Conservation (phyloP, 169 alveolate genomes). For the Cyclospora cayetanensis region DNA sequence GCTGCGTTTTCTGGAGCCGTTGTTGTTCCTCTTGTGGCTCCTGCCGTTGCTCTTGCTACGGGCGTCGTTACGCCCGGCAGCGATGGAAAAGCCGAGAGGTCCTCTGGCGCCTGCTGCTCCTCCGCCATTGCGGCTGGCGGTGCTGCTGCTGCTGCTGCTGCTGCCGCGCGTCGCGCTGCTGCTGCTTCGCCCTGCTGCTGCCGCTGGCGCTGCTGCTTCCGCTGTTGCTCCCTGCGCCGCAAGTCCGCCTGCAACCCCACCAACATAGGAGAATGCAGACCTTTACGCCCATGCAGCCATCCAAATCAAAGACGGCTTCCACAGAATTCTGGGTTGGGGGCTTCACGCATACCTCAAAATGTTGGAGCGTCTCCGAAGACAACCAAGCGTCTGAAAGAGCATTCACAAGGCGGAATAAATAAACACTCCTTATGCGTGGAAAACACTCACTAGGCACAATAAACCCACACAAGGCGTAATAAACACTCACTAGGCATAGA, state of each 20-base stretch:
- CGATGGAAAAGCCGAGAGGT: not conserved
- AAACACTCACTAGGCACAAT: too few relatives aligned
- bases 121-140: not conserved
- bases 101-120: not conserved
- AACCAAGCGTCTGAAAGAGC: not conserved
- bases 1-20: not conserved
- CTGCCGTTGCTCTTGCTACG: conserved; percentile 1
- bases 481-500: too few relatives aligned
- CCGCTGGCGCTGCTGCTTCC: too few relatives aligned
- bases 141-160: not conserved
- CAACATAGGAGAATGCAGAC: not conserved
- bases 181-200: not conserved
- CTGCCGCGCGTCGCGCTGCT: not conserved
- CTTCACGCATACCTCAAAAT: not conserved
- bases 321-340: not conserved
- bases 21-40: not conserved
- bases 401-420: not conserved
- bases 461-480: too few relatives aligned
- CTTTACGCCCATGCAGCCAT: not conserved
- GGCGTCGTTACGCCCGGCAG: not conserved
- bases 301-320: too few relatives aligned
- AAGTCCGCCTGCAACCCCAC: not conserved
- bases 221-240: too few relatives aligned
- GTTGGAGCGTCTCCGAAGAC: not conserved
- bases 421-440: too few relatives aligned